Evolutionary conservation across 208 protist genomes (phyloP), one percentile per base, ranked within the genome.

Genomic region (Trypanosoma brucei): DNA sequence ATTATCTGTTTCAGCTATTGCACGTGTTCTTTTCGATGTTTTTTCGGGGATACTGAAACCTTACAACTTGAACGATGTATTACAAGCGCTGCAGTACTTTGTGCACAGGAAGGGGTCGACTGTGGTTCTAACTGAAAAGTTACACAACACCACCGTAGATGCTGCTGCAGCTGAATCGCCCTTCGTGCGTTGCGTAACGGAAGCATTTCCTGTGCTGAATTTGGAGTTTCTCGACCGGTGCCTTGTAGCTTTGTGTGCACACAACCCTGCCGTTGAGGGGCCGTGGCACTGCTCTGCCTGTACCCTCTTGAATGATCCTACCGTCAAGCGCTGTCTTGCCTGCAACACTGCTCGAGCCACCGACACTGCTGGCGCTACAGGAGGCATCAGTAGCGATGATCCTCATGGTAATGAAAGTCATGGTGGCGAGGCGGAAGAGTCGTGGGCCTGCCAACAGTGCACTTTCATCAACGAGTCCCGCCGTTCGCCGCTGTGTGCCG

Each of bases 401-500:
- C 22, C 22, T 22, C 22, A 22, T 22, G 22, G 22, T 22, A 22
- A 22, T 22, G 22, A 22, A 22, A 22, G 22, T 22, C 22, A 22
- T 22, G 22, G 22, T 22, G 22, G 22, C 22, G 22, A 22, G 22
- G 22, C 37, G 55, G 84, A 91, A 45, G 62, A 67, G 8, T 72
- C 71, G 60, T 88, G 80, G 81, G 51, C 71, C 59, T 91, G 83
- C 57, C 63, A 35, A 31, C 59, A 70, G 55, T 90, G 84, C 66
- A 89, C 82, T 3, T 86, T 86, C 55, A 73, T 84, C 62, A 89
- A 87, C 56, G 69, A 70, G 30, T 77, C 66, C 9, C 76, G 76
- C 13, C 34, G 36, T 6, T 56, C 71, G 65, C 45, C 55, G 35
- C 40, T 86, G 48, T 88, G 78, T 55, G 65, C 52, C 30, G 65